Base-by-base conservation (phyloP, 192 early-diverging fungal species). In the Backusella tarrabulga region DNA sequence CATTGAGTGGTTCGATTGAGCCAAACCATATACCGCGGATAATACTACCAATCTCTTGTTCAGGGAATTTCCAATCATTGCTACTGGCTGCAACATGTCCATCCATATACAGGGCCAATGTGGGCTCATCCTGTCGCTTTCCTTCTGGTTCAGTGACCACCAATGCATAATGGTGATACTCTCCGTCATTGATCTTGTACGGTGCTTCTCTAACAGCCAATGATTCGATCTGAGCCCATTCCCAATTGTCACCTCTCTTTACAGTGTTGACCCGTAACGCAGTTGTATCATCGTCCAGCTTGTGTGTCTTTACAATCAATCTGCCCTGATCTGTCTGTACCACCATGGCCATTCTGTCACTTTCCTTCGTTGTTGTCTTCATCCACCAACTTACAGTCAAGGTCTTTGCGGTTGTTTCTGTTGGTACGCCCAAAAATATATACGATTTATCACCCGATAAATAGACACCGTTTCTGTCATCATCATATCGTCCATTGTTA, bases 361-460 rank as follows among this genome's bases (percentile, higher is more conserved):
- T 21, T 17, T 80, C 63, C 40, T 54, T 54, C 6, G 21, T 70
- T 0, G 76, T 34, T 44, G 76, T 70, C 32, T 75, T 76, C 79
- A 84, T 80, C 74, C 77, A 75, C 76, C 79, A 84, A 21, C 73
- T 74, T 6, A 84, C 79, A n/a, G 83, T 80, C 35, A 84, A 21
- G 19, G 66, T 34, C 8, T 71, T 23, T 29, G 71, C 21, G 2
- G 68, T 42, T 4, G 63, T 72, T 35, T 54, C 52, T 7, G 50
- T 50, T 11, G 83, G 83, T 66, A 80, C 66, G 32, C 73, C 46
- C 17, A 84, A 54, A 44, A 78, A 80, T 26, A 81, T 63, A 40
- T 84, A 84, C 29, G 60, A 68, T 2, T 54, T 67, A 54, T 76
- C 32, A 38, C 79, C 79, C 46, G 71, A 46, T 4, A 81, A 56